Evolutionary conservation across 495 filamentous ascomycete genomes (phyloP), one percentile per base, ranked within the genome.

Genomic region (Parmelia sp.): DNA sequence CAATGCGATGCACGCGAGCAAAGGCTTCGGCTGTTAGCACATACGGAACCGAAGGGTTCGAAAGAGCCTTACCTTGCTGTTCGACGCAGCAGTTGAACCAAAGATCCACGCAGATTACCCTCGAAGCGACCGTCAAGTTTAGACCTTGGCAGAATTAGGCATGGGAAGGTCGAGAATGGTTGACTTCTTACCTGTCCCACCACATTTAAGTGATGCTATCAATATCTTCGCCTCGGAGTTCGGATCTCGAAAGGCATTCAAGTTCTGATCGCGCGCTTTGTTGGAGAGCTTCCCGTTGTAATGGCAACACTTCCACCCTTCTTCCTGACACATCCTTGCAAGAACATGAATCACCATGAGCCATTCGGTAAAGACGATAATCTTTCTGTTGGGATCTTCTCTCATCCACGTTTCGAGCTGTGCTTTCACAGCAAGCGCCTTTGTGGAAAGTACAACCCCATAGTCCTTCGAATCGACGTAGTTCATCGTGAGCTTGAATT

Each of bases 1-100:
- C 87, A 25, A 87, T 86, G 6, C 87, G 79, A 61, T 80, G 82
- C 10, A 89, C 75, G 0, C 87, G 82, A 37, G 80, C 84, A 67
- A 87, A 87, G 0, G 87, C 87, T 74, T 86, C 78, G 44, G 1
- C 15, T 17, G 10, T 57, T 57, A 61, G 60, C 25, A 5, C 29
- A 40, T 3, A 31, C 29, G 40, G 4, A 21, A 29, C 40, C 15
- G 23, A 40, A 31, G 40, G 35, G 58, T 45, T 69, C 37, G 14
- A 19, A 21, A 15, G 14, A 57, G 37, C 45, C 42, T 7, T 83
- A 83, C 74, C 74, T 80, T 79, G 76, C 57, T 76, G 64, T 60
- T 80, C 75, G 0, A 75, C 56, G 36, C 73, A 70, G 42, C 74
- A 74, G 60, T 88, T 87, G 82, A 83, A 88, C 84, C 84, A 87